A percentile compares a stretch with the other conserved stretches of the same genome.
These are phyloP conservation scores for Hyparrhenia diplandra DNA, from an alignment of 176 grass and related monocot species.

Conservation along the genomic window DNA sequence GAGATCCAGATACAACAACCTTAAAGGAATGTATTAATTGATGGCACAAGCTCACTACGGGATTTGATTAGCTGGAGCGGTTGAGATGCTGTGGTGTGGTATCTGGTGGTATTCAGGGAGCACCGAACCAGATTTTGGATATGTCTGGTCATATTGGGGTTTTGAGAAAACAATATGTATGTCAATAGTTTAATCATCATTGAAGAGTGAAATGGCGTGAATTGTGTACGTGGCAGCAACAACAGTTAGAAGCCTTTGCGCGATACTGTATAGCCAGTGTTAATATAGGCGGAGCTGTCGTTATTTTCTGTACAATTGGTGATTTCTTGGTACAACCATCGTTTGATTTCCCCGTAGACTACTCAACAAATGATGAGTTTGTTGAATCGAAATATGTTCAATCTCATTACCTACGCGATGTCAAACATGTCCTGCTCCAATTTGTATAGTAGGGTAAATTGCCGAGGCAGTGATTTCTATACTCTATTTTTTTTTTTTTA, in stretches of 20 bases:
- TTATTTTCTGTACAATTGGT: not conserved
- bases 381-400: too few species aligned
- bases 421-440: too few species aligned
- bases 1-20: not conserved
- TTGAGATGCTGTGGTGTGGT: not conserved
- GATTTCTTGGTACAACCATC: not conserved
- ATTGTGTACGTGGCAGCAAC: not conserved
- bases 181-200: slow-evolving; percentile 12
- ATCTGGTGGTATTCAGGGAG: not conserved
- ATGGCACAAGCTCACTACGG: not conserved
- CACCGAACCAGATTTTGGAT: not conserved
- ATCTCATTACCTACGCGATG: too few species aligned
- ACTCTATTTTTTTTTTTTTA: too few species aligned
- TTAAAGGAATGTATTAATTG: not conserved
- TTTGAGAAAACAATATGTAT: not conserved
- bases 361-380: too few species aligned
- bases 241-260: not conserved
- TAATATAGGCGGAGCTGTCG: not conserved
- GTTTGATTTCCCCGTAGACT: too few species aligned
- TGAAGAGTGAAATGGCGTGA: not conserved
- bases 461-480: too few species aligned
- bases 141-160: not conserved
- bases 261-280: not conserved
- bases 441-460: too few species aligned
- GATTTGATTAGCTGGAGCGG: not conserved